Percentiles rank a stretch among this genome's conserved stretches.
phyloP scores from a whole-genome alignment of 176 grass and related monocot species.

The Thalia dealbata region DNA sequence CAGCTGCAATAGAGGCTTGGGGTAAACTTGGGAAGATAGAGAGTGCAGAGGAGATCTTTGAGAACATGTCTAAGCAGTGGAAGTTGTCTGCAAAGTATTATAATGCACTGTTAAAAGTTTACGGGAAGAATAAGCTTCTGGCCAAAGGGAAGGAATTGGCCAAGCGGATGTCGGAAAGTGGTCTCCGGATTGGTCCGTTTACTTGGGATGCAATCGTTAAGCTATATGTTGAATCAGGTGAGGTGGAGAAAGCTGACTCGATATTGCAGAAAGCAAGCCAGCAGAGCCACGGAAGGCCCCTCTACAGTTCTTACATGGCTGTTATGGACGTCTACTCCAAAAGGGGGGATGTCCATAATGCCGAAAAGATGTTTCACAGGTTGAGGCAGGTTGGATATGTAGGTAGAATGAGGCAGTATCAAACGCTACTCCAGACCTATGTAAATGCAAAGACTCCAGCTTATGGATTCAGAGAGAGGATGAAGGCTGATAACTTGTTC shows the following conservation, averaged over 20 bases:
- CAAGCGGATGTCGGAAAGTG: slow-evolving; percentile 17
- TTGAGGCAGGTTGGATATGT: slow-evolving; percentile 11
- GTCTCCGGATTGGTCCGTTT: slow-evolving; percentile 18
- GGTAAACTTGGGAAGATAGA: slow-evolving; percentile 10
- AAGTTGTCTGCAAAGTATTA: slow-evolving; percentile 14
- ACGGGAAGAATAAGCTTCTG: slow-evolving; percentile 18
- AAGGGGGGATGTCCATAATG: slow-evolving; percentile 23
- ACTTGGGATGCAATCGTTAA: slow-evolving; percentile 24
- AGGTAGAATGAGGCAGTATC: slow-evolving; percentile 16
- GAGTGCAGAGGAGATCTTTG: slow-evolving; percentile 18
- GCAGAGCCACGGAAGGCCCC: neutral
- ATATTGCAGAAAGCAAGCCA: slow-evolving; percentile 12
- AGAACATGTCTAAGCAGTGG: slow-evolving; percentile 12
- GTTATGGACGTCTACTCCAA: slow-evolving; percentile 7
- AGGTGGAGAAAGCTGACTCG: slow-evolving; percentile 21
- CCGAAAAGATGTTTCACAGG: slow-evolving; percentile 22
- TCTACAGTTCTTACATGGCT: slow-evolving; percentile 17
- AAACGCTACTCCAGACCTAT: slow-evolving; percentile 16
- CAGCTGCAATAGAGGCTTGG: slow-evolving; percentile 23
- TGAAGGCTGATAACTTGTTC: slow-evolving; percentile 21
- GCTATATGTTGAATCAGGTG: slow-evolving; percentile 14
- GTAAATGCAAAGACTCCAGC: slow-evolving; percentile 20
- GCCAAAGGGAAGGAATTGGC: slow-evolving; percentile 21
- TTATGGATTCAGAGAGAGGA: slow-evolving; percentile 28
- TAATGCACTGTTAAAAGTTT: slow-evolving; percentile 16